phyloP scores from a whole-genome alignment of 1,284 basidiomycete genomes.

The Tylopilus sp. region DNA sequence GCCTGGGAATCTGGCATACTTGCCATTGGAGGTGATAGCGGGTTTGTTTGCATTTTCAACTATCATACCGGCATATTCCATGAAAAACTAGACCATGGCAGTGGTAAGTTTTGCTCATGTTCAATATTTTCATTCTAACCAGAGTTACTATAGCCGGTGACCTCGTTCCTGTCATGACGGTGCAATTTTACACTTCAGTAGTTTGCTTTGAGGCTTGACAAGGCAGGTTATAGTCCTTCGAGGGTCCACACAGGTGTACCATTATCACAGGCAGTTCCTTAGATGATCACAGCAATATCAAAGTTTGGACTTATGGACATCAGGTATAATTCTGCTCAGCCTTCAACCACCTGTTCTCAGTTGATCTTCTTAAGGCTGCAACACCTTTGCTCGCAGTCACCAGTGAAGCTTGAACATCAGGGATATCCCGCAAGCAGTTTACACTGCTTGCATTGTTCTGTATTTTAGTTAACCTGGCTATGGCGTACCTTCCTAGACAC shows the following conservation, averaged over 20 bases:
- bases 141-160: neutral
- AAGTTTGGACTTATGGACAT: neutral
- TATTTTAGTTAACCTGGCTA: too few relatives aligned
- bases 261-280: neutral
- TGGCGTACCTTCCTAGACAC: too few relatives aligned
- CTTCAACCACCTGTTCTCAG: neutral
- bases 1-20: neutral
- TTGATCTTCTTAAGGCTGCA: too few relatives aligned
- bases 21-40: conserved; percentile 8
- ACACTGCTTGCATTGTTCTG: too few relatives aligned
- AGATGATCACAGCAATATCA: neutral
- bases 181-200: neutral
- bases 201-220: neutral
- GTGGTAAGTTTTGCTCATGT: neutral
- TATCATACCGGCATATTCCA: neutral
- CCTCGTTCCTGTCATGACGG: neutral
- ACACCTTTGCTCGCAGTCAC: too few relatives aligned
- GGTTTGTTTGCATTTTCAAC: conserved; percentile 10
- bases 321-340: neutral
- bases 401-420: too few relatives aligned
- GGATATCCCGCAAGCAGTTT: too few relatives aligned
- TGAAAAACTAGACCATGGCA: conserved; percentile 6
- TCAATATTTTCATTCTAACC: neutral
- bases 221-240: neutral
- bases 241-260: neutral